A percentile compares a stretch with the other conserved stretches of the same genome.
Evolutionary conservation across 2,329 filamentous ascomycete genomes (phyloP).

Genomic region (Claviceps sp.): DNA sequence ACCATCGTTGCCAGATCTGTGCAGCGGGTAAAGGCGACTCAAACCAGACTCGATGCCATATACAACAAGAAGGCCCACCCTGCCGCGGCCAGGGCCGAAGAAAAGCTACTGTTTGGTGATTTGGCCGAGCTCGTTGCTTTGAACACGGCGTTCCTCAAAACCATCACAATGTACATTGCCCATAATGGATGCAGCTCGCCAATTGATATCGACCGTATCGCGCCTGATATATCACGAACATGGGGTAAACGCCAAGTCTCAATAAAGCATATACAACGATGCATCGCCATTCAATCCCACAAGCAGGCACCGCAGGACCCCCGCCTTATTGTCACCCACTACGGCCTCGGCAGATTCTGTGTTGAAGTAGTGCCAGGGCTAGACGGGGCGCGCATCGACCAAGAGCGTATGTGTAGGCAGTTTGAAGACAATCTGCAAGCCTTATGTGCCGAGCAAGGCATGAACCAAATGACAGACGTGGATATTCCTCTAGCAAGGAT

Average conservation of each 20-base stretch:
- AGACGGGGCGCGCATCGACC: constrained; percentile 28
- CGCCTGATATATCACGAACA: constrained; percentile 48
- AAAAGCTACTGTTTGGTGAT: constrained; percentile 32
- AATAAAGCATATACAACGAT: constrained; percentile 50
- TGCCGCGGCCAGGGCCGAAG: constrained; percentile 11
- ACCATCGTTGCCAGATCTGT: constrained; percentile 20
- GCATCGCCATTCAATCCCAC: constrained; percentile 46
- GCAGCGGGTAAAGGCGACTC: constrained; percentile 15
- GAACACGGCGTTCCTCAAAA: constrained; percentile 54
- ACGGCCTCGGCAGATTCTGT: constrained; percentile 42
- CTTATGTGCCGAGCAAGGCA: constrained; percentile 27
- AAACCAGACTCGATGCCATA: constrained; percentile 26
- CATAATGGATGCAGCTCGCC: constrained; percentile 53
- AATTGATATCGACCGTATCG: constrained; percentile 48
- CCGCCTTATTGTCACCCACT: constrained; percentile 35
- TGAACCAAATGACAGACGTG: constrained; percentile 17
- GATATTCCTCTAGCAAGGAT: constrained; percentile 35
- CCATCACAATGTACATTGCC: constrained; percentile 53
- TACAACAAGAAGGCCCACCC: constrained; percentile 13
- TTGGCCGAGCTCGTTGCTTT: constrained; percentile 48
- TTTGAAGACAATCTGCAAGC: constrained; percentile 39
- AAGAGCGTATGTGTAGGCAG: constrained; percentile 37
- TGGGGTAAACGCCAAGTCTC: constrained; percentile 62
- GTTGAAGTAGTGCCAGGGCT: constrained; percentile 37
- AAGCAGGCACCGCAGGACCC: constrained; percentile 16